A percentile compares a stretch with the other conserved stretches of the same genome.
phyloP scores from a whole-genome alignment of 2,329 filamentous ascomycete species.

The Talaromyces sp. region DNA sequence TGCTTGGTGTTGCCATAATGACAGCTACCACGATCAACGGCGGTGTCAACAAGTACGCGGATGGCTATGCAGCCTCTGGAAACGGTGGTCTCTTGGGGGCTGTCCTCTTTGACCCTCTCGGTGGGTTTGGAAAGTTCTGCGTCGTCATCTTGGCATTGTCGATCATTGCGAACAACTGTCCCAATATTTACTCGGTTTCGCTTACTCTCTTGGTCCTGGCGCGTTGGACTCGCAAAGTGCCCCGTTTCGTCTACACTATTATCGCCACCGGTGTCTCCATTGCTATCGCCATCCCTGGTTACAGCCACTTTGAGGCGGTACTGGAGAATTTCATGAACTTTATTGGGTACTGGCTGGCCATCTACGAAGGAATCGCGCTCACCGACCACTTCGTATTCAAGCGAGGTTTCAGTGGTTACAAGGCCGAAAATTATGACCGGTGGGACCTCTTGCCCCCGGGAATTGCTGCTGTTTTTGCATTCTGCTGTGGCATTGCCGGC shows the following conservation, averaged over 20 bases:
- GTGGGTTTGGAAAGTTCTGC: constrained; percentile 69
- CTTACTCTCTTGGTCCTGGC: constrained; percentile 64
- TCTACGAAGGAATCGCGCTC: constrained; percentile 64
- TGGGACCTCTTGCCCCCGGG: constrained; percentile 57
- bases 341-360: constrained; percentile 68
- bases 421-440: constrained; percentile 55
- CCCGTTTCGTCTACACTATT: constrained; percentile 64
- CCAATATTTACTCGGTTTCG: constrained; percentile 67
- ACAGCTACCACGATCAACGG: constrained; percentile 57
- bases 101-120: constrained; percentile 56
- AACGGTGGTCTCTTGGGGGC: constrained; percentile 65
- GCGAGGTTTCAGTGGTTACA: constrained; percentile 57
- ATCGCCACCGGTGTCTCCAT: constrained; percentile 61
- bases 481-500: constrained; percentile 60
- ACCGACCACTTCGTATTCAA: constrained; percentile 67
- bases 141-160: constrained; percentile 61
- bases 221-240: constrained; percentile 55
- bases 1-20: constrained; percentile 66
- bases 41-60: constrained; percentile 51
- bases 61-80: constrained; percentile 52
- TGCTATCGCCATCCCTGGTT: constrained; percentile 66
- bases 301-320: constrained; percentile 57
- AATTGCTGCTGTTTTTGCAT: constrained; percentile 60
- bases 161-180: constrained; percentile 67
- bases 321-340: constrained; percentile 68